Base-by-base conservation (phyloP, 177 flowering plant species). In the Vitis hybrid region DNA sequence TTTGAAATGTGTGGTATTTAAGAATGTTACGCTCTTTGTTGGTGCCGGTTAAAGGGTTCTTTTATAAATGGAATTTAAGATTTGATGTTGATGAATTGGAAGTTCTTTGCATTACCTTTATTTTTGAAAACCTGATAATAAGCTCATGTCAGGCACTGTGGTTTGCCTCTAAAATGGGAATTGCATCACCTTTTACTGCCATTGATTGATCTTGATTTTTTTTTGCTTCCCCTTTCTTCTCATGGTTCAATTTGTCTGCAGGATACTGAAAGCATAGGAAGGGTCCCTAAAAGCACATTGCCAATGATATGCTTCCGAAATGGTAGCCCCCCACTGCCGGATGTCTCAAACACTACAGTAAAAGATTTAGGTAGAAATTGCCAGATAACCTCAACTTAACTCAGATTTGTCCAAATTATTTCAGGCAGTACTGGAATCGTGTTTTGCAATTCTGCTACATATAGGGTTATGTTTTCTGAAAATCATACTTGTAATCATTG, bases 261-360 rank as follows among this genome's bases (percentile, higher is more conserved):
- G 97, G 88, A 73, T 77, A 54, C 49, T 2, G 62, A 51, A 64
- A 80, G 55, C 13, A 8, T 74, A 19, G 64, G 33, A 62, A 81
- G 76, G 70, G 58, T 77, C 59, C 73, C 86, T 18, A 78, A 73
- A 72, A 80, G 82, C 75, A 65, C n/a, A 7, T 71, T 82, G 73
- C 98, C 97, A 3, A 71, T 88, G 54, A 80, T 92, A 73, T 95
- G 98, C 82, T 75, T 91, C 66, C 86, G 93, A 78, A 87, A 85
- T 74, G 98, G 99, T 60, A 85, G 98, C 69, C 96, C 81, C 50
- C 94, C 98, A 59, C 74, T 91, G 61, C 93, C 99, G 12, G 97
- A 93, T 78, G 72, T 71, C 72, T 76, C 85, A n/a, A 70, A 80
- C 50, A 54, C 77, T 59, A 75, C 86, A 65, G 66, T 82, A 28